A percentile compares a stretch with the other conserved stretches of the same genome.
These are phyloP conservation scores for Aureobasidium sp. DNA, from an alignment of 2,329 filamentous ascomycete species.

Conservation along the genomic window DNA sequence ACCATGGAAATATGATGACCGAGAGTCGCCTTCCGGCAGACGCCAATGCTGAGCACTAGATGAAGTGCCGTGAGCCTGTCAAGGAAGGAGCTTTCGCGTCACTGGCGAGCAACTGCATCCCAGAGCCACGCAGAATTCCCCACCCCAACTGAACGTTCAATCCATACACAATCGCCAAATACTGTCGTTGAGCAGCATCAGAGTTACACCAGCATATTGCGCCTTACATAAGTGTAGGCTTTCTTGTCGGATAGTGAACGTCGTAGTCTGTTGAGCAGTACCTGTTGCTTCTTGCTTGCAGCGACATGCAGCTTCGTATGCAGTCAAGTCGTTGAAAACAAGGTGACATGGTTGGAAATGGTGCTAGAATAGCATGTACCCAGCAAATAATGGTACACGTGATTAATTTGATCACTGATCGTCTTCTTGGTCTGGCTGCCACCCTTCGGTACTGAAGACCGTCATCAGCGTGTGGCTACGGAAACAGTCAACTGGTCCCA, in stretches of 20 bases:
- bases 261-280: background rate
- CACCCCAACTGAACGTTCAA: background rate
- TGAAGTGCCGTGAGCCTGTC: background rate
- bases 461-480: too few relatives aligned
- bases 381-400: background rate
- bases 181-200: background rate
- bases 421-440: too few relatives aligned
- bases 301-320: conserved; percentile 5
- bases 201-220: background rate
- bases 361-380: conserved; percentile 4
- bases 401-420: background rate
- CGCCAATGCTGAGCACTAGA: background rate
- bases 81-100: background rate
- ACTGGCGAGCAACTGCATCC: background rate
- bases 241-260: background rate
- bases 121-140: background rate
- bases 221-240: background rate
- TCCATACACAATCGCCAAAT: background rate
- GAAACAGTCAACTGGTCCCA: too few relatives aligned
- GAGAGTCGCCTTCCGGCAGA: background rate
- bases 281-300: background rate
- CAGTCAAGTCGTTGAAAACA: background rate
- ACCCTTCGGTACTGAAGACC: too few relatives aligned
- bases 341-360: background rate
- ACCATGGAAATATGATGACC: background rate